Percentiles rank a stretch among this genome's conserved stretches.
Evolutionary conservation across 192 early-diverging fungal species (phyloP).

Genomic region (Podila horticola): DNA sequence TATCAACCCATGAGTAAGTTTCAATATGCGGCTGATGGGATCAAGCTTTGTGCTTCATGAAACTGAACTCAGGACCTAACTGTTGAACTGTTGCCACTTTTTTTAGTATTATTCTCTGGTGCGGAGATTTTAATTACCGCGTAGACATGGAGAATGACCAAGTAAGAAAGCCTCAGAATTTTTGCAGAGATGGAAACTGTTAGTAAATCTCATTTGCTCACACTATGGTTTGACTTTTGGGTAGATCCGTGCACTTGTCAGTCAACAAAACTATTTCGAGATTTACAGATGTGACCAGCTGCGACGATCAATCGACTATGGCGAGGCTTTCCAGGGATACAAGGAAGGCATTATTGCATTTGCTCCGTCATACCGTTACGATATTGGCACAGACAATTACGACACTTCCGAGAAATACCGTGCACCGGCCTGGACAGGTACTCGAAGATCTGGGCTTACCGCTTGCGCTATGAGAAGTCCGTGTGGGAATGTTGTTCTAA

Average conservation of each 20-base stretch:
- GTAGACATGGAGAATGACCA: slow-evolving; percentile 81
- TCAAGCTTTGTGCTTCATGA: too few species aligned
- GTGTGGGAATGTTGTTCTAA: too few species aligned
- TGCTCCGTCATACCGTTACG: slow-evolving; percentile 86
- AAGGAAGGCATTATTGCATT: slow-evolving; percentile 79
- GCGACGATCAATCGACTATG: slow-evolving; percentile 65
- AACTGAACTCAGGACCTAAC: not conserved
- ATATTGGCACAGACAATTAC: slow-evolving; percentile 74
- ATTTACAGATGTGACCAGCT: slow-evolving; percentile 53
- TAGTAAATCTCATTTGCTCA: not conserved
- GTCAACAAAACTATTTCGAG: slow-evolving; percentile 35
- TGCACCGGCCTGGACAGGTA: slow-evolving; percentile 30
- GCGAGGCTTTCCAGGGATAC: slow-evolving; percentile 80
- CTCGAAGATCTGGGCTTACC: too few species aligned
- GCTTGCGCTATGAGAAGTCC: too few species aligned
- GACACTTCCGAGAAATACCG: slow-evolving; percentile 69
- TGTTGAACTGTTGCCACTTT: not conserved
- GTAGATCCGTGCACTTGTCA: slow-evolving; percentile 21
- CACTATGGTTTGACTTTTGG: not conserved
- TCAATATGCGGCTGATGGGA: too few species aligned
- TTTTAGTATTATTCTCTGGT: slow-evolving; percentile 75
- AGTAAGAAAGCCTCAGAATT: slow-evolving; percentile 30
- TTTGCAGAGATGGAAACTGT: not conserved
- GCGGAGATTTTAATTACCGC: slow-evolving; percentile 96
- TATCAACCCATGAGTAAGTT: slow-evolving; percentile 84